phyloP scores from a whole-genome alignment of 768 basidiomycete species.

The Zangia roseola region DNA sequence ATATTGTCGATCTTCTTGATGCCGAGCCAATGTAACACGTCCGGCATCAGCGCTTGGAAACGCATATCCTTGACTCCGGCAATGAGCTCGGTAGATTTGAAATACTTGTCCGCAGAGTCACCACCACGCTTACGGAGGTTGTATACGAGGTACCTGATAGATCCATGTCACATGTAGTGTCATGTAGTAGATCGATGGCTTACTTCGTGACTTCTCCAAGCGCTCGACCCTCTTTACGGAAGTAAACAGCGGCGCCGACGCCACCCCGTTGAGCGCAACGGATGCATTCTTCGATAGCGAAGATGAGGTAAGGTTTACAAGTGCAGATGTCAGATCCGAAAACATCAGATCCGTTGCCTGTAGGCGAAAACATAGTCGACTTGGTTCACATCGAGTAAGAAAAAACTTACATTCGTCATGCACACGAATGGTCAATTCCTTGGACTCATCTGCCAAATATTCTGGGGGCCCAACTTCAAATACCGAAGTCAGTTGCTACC shows the following conservation, averaged over 20 bases:
- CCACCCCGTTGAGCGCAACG: conserved; percentile 80
- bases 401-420: conserved; percentile 87
- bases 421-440: conserved; percentile 83
- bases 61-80: conserved; percentile 96
- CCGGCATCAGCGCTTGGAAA: conserved; percentile 95
- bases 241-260: conserved; percentile 91
- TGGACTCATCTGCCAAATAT: conserved; percentile 68
- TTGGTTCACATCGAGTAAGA: not conserved
- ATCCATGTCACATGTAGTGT: not conserved
- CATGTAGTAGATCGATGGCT: conserved; percentile 18
- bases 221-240: conserved; percentile 91
- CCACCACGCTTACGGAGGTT: conserved; percentile 95
- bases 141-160: conserved; percentile 81
- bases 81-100: conserved; percentile 89
- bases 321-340: conserved; percentile 94
- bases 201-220: conserved; percentile 92
- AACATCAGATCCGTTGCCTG: conserved; percentile 92
- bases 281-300: conserved; percentile 92
- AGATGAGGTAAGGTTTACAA: conserved; percentile 90
- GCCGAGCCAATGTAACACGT: conserved; percentile 93
- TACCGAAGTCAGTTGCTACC: conserved; percentile 1
- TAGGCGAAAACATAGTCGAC: not conserved
- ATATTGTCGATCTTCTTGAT: conserved; percentile 87
- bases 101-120: conserved; percentile 91
- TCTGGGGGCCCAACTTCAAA: conserved; percentile 76